Evolutionary conservation across 2,329 filamentous ascomycete species (phyloP), one percentile per base, ranked within the genome.

Genomic region (Trichoderma sp.): DNA sequence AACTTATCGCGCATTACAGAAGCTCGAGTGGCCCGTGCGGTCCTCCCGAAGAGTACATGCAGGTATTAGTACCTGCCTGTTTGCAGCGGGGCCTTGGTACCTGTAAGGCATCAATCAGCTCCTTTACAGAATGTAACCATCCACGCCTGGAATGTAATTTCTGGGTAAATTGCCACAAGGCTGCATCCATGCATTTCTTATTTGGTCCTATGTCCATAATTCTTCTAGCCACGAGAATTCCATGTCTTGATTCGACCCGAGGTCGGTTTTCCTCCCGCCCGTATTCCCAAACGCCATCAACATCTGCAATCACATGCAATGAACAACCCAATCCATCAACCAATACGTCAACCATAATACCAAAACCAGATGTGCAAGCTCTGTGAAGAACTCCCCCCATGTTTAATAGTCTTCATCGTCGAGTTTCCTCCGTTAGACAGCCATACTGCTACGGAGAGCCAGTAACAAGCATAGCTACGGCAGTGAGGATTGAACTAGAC

Each of bases 21-120:
- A 56, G 48, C 50, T 52, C 13, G 13, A 6, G 29, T 56, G 67
- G 54, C 35, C 67, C 67, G 60, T 68, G 59, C 59, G 59, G 61
- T 25, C 35, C 17, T 29, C 27, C n/a, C 8, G 13, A 19, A 19
- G 17, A 27, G 34, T 58, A 57, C 53, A 37, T 61, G 37, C 37
- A 35, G n/a, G 42, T 50, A 52, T n/a, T n/a, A n/a, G n/a, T n/a
- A n/a, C n/a, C n/a, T n/a, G n/a, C 27, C 42, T 22, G 22, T 32
- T 34, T 13, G 15, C 56, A 39, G 13, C n/a, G 17, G 39, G 17
- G 39, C 34, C 35, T 5, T 19, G 9, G 8, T 19, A 29, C 48
- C 3, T 42, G 29, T 32, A 22, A 39, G 25, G 13, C 50, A 54
- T n/a, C 60, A 17, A 54, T n/a, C 60, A 17, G 25, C 27, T 34